Percentiles rank a stretch among this genome's conserved stretches.
These are phyloP conservation scores for Naumovozyma baii DNA, from an alignment of 805 yeast genomes.

Conservation along the genomic window DNA sequence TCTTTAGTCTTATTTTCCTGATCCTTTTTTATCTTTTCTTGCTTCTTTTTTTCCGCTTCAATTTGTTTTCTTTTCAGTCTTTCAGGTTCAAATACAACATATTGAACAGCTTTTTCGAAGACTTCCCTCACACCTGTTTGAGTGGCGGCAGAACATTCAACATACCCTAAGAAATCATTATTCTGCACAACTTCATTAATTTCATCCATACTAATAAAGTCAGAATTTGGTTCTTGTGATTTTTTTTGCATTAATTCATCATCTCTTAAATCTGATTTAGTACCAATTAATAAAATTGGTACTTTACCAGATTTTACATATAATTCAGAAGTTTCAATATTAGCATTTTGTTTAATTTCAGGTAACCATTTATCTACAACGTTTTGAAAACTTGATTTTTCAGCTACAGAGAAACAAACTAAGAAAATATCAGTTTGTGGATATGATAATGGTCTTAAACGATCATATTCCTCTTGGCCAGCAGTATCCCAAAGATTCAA, in stretches of 20 bases:
- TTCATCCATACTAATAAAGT: conserved; percentile 53
- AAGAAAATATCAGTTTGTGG: conserved; percentile 88
- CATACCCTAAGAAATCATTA: conserved; percentile 59
- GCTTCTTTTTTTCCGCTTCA: background rate
- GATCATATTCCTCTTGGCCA: conserved; percentile 86
- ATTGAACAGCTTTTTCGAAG: conserved; percentile 71
- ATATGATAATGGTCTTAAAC: conserved; percentile 79
- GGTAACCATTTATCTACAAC: conserved; percentile 79
- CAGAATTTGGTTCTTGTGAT: conserved; percentile 48
- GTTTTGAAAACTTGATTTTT: conserved; percentile 71
- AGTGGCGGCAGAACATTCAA: conserved; percentile 86
- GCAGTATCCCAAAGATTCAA: conserved; percentile 94
- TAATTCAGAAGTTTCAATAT: conserved; percentile 34
- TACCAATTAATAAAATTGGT: conserved; percentile 68
- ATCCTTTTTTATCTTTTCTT: background rate
- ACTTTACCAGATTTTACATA: conserved; percentile 12
- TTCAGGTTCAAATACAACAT: conserved; percentile 39
- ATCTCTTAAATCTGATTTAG: conserved; percentile 80
- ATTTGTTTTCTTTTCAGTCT: conserved; percentile 33
- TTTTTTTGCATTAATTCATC: conserved; percentile 63
- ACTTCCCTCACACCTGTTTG: conserved; percentile 80
- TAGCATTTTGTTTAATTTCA: conserved; percentile 77
- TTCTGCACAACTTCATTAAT: conserved; percentile 62
- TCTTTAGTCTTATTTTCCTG: background rate
- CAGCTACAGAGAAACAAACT: conserved; percentile 76